These are phyloP conservation scores for Sedum album DNA, from an alignment of 164 flowering plant species.

Conservation along the genomic window DNA sequence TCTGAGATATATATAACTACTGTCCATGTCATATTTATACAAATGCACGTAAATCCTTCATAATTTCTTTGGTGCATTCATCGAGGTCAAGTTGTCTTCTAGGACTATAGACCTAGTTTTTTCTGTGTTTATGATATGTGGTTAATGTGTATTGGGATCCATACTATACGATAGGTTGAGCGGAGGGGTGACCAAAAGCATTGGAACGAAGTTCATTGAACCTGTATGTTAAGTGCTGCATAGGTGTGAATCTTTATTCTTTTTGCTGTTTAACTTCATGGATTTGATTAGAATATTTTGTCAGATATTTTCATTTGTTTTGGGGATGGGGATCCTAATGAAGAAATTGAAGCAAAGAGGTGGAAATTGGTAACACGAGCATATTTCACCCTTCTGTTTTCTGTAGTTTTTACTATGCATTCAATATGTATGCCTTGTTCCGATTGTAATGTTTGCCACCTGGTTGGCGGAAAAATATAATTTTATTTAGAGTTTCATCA, in stretches of 20 bases:
- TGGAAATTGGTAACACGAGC: slow-evolving; percentile 93
- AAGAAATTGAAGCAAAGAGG: slow-evolving; percentile 97
- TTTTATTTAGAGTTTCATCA: no score
- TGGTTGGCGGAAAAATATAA: no score
- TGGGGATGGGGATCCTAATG: slow-evolving; percentile 99
- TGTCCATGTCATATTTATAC: no score
- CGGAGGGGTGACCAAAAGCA: slow-evolving; percentile 33
- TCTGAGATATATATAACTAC: no score
- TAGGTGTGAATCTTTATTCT: background rate
- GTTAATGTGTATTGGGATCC: slow-evolving; percentile 97
- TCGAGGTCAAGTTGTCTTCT: background rate
- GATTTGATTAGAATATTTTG: slow-evolving; percentile 14
- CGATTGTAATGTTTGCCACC: no score
- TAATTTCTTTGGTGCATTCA: background rate
- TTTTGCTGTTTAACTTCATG: background rate
- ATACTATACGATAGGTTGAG: slow-evolving; percentile 68
- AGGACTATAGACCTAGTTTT: background rate
- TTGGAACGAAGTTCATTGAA: slow-evolving; percentile 84
- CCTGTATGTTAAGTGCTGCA: slow-evolving; percentile 44
- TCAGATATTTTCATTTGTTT: slow-evolving; percentile 94
- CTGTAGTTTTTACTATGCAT: no score
- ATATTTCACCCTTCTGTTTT: no score
- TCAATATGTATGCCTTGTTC: no score
- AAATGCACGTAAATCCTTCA: no score
- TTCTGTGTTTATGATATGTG: background rate